These are phyloP conservation scores for Kandelia obovata DNA, from an alignment of 345 rosid genomes.

Conservation along the genomic window DNA sequence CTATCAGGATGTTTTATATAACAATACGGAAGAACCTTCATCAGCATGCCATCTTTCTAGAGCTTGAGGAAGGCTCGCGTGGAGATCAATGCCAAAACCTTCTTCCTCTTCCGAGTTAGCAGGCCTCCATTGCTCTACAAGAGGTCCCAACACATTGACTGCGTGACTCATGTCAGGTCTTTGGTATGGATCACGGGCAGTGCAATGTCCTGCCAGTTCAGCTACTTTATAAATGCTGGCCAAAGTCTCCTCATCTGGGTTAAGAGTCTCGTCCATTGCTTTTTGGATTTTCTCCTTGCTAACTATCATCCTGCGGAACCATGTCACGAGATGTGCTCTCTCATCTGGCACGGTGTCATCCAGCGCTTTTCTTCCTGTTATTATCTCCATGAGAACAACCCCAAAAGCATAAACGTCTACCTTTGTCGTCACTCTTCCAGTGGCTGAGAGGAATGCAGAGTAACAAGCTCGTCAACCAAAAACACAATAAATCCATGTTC, in stretches of 20 bases:
- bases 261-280: neutral
- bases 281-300: neutral
- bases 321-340: neutral
- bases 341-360: conserved; percentile 3
- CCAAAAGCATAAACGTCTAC: conserved; percentile 4
- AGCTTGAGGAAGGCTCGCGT: conserved; percentile 73
- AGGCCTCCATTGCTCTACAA: conserved; percentile 73
- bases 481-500: too few species aligned
- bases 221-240: neutral
- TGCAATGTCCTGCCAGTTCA: conserved; percentile 6
- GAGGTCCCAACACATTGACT: neutral
- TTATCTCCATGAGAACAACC: conserved; percentile 3
- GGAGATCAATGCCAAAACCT: conserved; percentile 48
- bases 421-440: conserved; percentile 7
- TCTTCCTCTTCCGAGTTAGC: conserved; percentile 56
- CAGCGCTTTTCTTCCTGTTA: conserved; percentile 1
- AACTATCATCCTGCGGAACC: conserved; percentile 1
- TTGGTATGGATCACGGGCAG: neutral
- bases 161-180: conserved; percentile 12
- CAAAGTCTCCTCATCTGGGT: conserved; percentile 4
- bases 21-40: conserved; percentile 62
- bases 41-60: conserved; percentile 70
- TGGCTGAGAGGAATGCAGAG: neutral
- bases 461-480: too few species aligned
- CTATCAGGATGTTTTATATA: conserved; percentile 26